Conservation (phyloP, 139 green algal genomes). For the Ulvella scutata region DNA sequence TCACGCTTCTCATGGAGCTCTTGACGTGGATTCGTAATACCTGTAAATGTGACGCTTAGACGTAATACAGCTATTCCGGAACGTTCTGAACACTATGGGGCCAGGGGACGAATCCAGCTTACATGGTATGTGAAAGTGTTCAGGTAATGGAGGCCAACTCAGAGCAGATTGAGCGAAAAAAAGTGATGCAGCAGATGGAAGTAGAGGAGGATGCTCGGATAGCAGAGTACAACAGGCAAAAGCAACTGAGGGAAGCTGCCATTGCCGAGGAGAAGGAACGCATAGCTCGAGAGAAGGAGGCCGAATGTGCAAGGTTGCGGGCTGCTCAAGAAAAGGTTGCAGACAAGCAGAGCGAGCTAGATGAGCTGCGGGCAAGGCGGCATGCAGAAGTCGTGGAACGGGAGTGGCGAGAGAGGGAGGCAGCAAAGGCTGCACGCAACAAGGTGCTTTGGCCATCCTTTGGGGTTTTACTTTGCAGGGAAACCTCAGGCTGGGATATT, state of each 20-base stretch:
- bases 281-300: slow-evolving; percentile 56
- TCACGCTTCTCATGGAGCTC: too few species aligned
- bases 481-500: too few species aligned
- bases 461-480: too few species aligned
- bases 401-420: slow-evolving; percentile 60
- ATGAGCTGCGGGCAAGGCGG: slow-evolving; percentile 65
- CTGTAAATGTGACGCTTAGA: too few species aligned
- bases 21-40: too few species aligned
- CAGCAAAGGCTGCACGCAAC: slow-evolving; percentile 7
- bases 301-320: slow-evolving; percentile 67
- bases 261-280: slow-evolving; percentile 46
- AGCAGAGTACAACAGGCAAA: slow-evolving; percentile 51
- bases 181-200: slow-evolving; percentile 39
- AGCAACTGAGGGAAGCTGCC: slow-evolving; percentile 37
- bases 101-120: not conserved
- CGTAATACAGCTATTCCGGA: too few species aligned
- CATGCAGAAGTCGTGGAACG: slow-evolving; percentile 51
- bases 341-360: slow-evolving; percentile 63
- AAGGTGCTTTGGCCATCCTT: too few species aligned
- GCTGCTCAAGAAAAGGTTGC: slow-evolving; percentile 58
- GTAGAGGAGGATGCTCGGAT: slow-evolving; percentile 65
- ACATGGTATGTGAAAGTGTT: not conserved
- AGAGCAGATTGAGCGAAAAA: slow-evolving; percentile 61
- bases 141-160: slow-evolving; percentile 50
- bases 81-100: too few species aligned